Base-by-base conservation (phyloP, 805 yeast genomes). In the Nakazawaea holstii region DNA sequence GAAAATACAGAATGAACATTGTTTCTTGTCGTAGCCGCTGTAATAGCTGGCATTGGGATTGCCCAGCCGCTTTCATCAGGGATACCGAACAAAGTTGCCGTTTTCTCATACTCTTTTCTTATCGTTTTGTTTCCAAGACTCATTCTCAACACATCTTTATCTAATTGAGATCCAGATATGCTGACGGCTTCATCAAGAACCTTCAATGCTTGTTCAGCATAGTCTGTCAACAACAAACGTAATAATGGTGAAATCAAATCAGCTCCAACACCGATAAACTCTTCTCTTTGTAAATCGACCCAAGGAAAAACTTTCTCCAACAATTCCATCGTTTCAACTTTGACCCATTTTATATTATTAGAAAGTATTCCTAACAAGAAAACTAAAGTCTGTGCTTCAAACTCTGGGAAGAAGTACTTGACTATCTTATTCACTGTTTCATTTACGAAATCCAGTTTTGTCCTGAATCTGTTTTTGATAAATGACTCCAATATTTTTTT, bases 21-120 rank as follows among this genome's bases (percentile, higher is more conserved):
- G 60, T 87, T 88, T 54, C 97, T 72, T 1, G 98, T 87, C 13
- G 87, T 78, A 0, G 95, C 85, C 0, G 97, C 89, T 1, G 94
- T 84, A 38, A 89, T 80, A 0, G 92, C 87, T 2, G 99, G 97
- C 92, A 87, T 86, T 1, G 98, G 95, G 43, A 95, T 82, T 0
- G 97, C 84, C 99, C 99, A 94, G 1, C 99, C 99, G 58, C 85
- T 82, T 10, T 87, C 96, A 52, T 87, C 92, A 0, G 99, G 98
- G 24, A 92, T 82, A 13, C 99, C 99, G 68, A 90, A 95, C 47
- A 94, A 69, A 0, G 97, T 89, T 0, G 94, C 90, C 2, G 94
- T 84, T 55, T 79, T 82, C 54, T 87, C 96, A 59, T 84, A 86
- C 53, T 87, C 95, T 53, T 84, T 87, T 55, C 85, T 79, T 55